phyloP scores from a whole-genome alignment of 805 yeast species.

The Candida ponderosae region DNA sequence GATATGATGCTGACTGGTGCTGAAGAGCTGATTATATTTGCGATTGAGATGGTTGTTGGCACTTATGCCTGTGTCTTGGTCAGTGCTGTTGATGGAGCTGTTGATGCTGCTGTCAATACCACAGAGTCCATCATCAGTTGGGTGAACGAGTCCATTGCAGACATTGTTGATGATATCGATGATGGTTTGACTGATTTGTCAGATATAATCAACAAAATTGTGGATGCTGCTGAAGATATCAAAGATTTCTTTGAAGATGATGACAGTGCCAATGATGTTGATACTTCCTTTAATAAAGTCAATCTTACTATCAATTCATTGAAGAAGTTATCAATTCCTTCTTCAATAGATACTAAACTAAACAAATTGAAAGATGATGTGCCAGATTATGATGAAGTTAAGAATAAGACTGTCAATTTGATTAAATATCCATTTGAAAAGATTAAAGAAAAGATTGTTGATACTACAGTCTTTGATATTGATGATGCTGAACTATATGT shows the following conservation, averaged over 20 bases:
- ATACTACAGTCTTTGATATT: conserved; percentile 15
- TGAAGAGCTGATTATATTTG: conserved; percentile 53
- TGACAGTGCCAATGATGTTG: conserved; percentile 19
- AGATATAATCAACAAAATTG: conserved; percentile 44
- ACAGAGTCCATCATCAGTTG: conserved; percentile 52
- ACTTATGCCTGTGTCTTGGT: conserved; percentile 80
- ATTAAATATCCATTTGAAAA: conserved; percentile 54
- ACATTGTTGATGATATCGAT: conserved; percentile 53
- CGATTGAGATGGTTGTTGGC: conserved; percentile 69
- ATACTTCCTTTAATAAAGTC: conserved; percentile 35
- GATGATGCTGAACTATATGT: conserved; percentile 25
- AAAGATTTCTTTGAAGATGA: conserved; percentile 44
- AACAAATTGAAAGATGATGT: conserved; percentile 40
- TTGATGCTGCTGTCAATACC: conserved; percentile 64
- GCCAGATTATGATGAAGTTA: conserved; percentile 61
- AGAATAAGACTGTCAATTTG: conserved; percentile 45
- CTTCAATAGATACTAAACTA: conserved; percentile 51
- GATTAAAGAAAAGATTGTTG: conserved; percentile 33
- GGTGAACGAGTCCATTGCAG: conserved; percentile 53
- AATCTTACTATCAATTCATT: conserved; percentile 51
- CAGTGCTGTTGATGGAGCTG: conserved; percentile 66
- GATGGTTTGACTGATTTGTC: conserved; percentile 59
- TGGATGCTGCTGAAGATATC: conserved; percentile 42
- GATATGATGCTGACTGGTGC: conserved; percentile 44
- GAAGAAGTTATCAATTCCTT: conserved; percentile 55